phyloP scores from a whole-genome alignment of 192 early-diverging fungal genomes.

The Rhizophagus clarus region DNA sequence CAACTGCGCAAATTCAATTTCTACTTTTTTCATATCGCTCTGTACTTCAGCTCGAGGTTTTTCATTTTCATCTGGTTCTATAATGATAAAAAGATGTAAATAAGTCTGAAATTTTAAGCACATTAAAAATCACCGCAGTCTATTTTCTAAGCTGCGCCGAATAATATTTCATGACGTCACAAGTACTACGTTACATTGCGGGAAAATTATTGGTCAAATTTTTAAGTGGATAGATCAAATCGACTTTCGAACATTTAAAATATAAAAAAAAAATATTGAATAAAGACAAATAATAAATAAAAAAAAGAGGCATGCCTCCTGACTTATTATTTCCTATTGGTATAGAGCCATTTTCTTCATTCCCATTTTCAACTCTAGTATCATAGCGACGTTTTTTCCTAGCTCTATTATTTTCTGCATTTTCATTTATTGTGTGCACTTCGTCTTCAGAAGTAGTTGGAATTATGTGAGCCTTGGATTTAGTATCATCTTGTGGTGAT shows the following conservation, averaged over 20 bases:
- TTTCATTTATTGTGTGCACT: not conserved
- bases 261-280: not conserved
- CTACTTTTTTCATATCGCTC: not conserved
- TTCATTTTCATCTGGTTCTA: constrained; percentile 1
- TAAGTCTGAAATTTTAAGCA: not conserved
- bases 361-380: not conserved
- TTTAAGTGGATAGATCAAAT: constrained; percentile 1
- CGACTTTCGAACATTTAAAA: not conserved
- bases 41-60: not conserved
- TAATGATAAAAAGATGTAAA: not conserved
- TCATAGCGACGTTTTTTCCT: constrained; percentile 10
- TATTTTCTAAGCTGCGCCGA: not conserved
- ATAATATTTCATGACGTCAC: not conserved
- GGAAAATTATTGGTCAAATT: not conserved
- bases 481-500: constrained; percentile 12
- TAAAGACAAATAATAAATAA: too few species aligned
- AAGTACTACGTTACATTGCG: not conserved
- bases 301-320: constrained; percentile 6
- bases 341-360: not conserved
- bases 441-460: constrained; percentile 1
- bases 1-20: not conserved
- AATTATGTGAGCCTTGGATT: not conserved
- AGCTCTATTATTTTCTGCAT: not conserved
- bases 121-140: not conserved
- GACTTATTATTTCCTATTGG: not conserved